These are phyloP conservation scores for Penicillium canariense DNA, from an alignment of 495 filamentous ascomycete genomes.

Conservation along the genomic window DNA sequence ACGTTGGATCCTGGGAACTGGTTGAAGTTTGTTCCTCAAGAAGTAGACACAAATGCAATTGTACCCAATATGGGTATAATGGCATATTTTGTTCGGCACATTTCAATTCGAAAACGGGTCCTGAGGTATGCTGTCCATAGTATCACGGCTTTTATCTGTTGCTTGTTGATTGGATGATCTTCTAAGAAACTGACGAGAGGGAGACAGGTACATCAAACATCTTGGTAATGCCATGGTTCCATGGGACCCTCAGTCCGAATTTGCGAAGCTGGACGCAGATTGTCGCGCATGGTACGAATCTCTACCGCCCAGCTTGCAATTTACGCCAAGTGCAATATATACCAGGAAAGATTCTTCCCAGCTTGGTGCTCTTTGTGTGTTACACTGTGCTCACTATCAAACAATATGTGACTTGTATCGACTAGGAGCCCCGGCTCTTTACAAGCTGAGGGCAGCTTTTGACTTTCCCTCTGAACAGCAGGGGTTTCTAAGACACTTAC, in stretches of 20 bases:
- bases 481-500: conserved; percentile 21
- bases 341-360: conserved; percentile 32
- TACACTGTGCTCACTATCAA: conserved; percentile 33
- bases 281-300: conserved; percentile 30
- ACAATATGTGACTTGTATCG: conserved; percentile 35
- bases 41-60: conserved; percentile 10
- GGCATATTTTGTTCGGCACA: conserved; percentile 33
- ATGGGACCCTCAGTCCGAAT: conserved; percentile 30
- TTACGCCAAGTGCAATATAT: conserved; percentile 30
- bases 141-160: too few species aligned
- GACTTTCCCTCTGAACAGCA: conserved; percentile 32
- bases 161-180: too few species aligned
- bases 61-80: conserved; percentile 34
- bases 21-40: conserved; percentile 23
- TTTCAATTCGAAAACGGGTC: conserved; percentile 30
- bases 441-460: conserved; percentile 31
- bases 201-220: conserved; percentile 31
- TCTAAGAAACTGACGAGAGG: too few species aligned
- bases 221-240: conserved; percentile 30
- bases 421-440: conserved; percentile 30
- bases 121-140: conserved; percentile 9
- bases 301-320: conserved; percentile 28
- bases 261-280: conserved; percentile 25
- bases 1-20: conserved; percentile 23
- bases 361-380: conserved; percentile 29